A percentile compares a stretch with the other conserved stretches of the same genome.
These are phyloP conservation scores for Hirsutella thompsonii DNA, from an alignment of 2,329 filamentous ascomycete species.

Conservation along the genomic window DNA sequence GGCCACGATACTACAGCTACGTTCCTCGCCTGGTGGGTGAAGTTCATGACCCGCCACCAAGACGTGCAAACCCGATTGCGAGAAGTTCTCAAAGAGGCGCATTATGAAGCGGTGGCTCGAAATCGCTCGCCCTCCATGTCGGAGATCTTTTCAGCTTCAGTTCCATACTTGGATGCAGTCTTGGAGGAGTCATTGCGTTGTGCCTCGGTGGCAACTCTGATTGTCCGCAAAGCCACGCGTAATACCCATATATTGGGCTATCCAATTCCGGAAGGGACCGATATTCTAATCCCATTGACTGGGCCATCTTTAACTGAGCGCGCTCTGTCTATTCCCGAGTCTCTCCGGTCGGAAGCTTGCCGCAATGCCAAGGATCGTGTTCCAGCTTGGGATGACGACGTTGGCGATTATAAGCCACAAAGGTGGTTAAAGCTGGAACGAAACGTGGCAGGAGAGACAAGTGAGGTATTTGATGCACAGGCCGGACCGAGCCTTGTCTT, in stretches of 20 bases:
- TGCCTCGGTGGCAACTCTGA: constrained; percentile 14
- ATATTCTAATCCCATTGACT: constrained; percentile 13
- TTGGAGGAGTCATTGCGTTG: constrained; percentile 22
- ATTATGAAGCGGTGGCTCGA: constrained; percentile 8
- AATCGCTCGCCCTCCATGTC: constrained; percentile 14
- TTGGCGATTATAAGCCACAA: constrained; percentile 20
- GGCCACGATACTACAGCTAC: constrained; percentile 17
- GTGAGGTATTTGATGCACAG: constrained; percentile 14
- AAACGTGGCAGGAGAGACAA: constrained; percentile 3
- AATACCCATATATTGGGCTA: constrained; percentile 21
- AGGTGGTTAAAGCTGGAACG: constrained; percentile 18
- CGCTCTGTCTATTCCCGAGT: constrained; percentile 14
- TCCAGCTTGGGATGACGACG: constrained; percentile 17
- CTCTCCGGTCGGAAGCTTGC: constrained; percentile 12
- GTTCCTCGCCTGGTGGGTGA: constrained; percentile 16
- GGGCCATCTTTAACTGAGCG: constrained; percentile 17
- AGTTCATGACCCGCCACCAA: constrained; percentile 12
- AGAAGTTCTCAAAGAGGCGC: constrained; percentile 9
- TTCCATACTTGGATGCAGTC: constrained; percentile 24
- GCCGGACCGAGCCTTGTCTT: constrained; percentile 24
- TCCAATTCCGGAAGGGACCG: constrained; percentile 19
- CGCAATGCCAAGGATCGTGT: constrained; percentile 11
- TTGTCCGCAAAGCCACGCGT: constrained; percentile 15
- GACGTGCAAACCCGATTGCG: constrained; percentile 13
- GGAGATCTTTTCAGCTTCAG: constrained; percentile 14